Conservation (phyloP, 83 land plant genomes). For the Diphasiastrum complanatum region DNA sequence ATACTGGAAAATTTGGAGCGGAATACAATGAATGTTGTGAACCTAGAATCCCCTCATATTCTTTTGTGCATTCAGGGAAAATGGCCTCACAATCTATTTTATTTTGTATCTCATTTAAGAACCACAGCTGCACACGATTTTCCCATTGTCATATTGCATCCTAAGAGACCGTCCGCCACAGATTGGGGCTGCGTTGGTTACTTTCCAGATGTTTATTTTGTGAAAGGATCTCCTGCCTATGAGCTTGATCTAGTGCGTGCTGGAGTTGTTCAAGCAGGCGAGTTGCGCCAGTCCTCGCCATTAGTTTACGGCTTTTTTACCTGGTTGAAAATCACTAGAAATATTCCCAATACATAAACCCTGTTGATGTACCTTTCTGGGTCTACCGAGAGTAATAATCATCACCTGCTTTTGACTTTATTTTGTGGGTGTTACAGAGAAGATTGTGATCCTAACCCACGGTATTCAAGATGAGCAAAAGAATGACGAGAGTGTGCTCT, state of each 20-base stretch:
- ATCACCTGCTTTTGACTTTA: neutral
- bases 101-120: constrained; percentile 34
- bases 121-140: constrained; percentile 20
- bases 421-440: constrained; percentile 25
- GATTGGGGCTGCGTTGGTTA: constrained; percentile 51
- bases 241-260: constrained; percentile 45
- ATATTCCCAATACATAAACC: too few species aligned
- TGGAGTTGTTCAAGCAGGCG: constrained; percentile 42
- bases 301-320: too few species aligned
- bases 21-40: constrained; percentile 26
- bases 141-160: constrained; percentile 43
- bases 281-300: too few species aligned
- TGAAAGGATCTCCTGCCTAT: constrained; percentile 36
- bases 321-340: too few species aligned
- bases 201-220: constrained; percentile 37
- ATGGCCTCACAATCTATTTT: constrained; percentile 42
- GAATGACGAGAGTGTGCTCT: constrained; percentile 12
- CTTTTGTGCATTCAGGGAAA: constrained; percentile 36
- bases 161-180: constrained; percentile 15
- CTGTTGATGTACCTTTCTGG: too few species aligned
- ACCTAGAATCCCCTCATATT: constrained; percentile 29
- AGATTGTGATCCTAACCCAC: constrained; percentile 38
- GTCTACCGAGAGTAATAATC: neutral
- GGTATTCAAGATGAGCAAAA: constrained; percentile 14
- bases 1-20: constrained; percentile 25